Evolutionary conservation across 2,329 filamentous ascomycete species (phyloP).

Genomic region (Phoma sp.): DNA sequence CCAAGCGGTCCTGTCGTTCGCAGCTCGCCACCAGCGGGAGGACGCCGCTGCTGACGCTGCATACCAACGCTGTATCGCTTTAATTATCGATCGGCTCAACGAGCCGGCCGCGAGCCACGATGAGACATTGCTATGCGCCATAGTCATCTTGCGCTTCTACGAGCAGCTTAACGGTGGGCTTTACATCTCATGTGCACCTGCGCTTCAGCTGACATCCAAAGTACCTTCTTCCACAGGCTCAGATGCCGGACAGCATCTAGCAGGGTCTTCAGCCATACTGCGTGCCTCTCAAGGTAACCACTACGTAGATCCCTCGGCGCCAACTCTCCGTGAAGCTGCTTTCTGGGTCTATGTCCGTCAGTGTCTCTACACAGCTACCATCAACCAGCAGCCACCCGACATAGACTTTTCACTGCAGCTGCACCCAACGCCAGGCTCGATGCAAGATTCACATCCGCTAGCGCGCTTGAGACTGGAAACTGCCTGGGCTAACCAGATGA

Average conservation of each 20-base stretch:
- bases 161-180: constrained; percentile 39
- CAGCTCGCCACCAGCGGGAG: constrained; percentile 36
- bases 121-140: constrained; percentile 38
- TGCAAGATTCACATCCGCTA: constrained; percentile 31
- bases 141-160: constrained; percentile 42
- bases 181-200: background rate
- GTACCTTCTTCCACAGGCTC: constrained; percentile 36
- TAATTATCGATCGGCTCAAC: constrained; percentile 40
- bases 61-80: constrained; percentile 37
- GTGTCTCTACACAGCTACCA: constrained; percentile 39
- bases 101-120: constrained; percentile 36
- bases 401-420: constrained; percentile 37
- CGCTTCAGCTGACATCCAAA: constrained; percentile 14
- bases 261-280: constrained; percentile 41
- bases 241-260: constrained; percentile 38
- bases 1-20: constrained; percentile 39
- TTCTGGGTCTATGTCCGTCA: constrained; percentile 45
- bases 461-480: constrained; percentile 38
- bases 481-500: constrained; percentile 43
- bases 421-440: constrained; percentile 23
- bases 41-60: constrained; percentile 27
- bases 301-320: constrained; percentile 39
- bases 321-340: constrained; percentile 39
- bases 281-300: constrained; percentile 36
- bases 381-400: constrained; percentile 39